Base-by-base conservation (phyloP, 1,284 basidiomycete genomes). In the Cutaneotrichosporon spelunceum region DNA sequence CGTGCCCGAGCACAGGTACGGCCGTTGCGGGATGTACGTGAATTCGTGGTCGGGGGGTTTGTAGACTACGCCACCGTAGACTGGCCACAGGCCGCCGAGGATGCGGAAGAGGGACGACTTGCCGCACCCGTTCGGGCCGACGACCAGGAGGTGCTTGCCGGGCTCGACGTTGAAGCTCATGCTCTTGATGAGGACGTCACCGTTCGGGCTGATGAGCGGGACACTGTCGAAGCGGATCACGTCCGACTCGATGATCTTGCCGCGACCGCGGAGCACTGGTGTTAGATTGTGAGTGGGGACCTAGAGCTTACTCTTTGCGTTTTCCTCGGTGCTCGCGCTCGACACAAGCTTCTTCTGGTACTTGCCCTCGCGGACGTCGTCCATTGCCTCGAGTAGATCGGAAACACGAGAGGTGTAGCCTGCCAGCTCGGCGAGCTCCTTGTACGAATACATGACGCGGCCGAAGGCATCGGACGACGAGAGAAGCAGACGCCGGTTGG, bases 201-300 rank as follows among this genome's bases (percentile, higher is more conserved):
- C 95, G 70, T 96, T 98, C 2, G 95, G 95, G 11, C 91, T 94
- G 47, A 98, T 89, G 64, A 99, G 93, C 0, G 95, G 95, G 1
- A 99, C 95, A 63, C 88, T 84, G 70, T 94, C 88, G 70, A 99
- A 97, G 53, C 87, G 83, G 72, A 99, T 96, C 59, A 81, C 79
- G 5, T 93, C 89, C 0, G 90, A 89, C 68, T 90, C 87, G 44
- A 91, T 82, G 42, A 96, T 83, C 68, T 86, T 80, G 2, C 95
- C 95, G 39, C 90, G 84, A 6, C 89, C 86, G 64, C 84, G 83
- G 30, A 97, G 83, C 59, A 96, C 92, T 93, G 69, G 9, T 19
- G 45, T 59, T 42, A 64, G 52, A 16, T n/a, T 24, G 19, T 24
- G 7, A 14, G 53, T 42, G 19, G 9, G 21, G 48, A 21, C 24